Evolutionary conservation across 1,139 yeast genomes (phyloP).

Genomic region (Pichia sp.): DNA sequence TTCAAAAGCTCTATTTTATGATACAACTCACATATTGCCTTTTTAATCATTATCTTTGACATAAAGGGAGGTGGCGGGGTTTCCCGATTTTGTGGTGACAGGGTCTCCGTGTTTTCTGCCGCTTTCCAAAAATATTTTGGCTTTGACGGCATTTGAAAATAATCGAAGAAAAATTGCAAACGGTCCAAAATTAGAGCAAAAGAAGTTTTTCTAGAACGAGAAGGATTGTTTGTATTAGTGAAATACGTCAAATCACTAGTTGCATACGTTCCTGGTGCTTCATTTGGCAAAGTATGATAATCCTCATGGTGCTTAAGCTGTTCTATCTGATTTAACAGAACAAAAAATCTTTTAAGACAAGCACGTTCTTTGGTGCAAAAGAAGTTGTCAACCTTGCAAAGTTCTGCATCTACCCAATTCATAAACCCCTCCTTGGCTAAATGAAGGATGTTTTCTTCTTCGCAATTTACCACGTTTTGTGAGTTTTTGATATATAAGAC

Average conservation of each 20-base stretch:
- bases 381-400: conserved; percentile 50
- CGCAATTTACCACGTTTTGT: conserved; percentile 3
- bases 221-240: too few species aligned
- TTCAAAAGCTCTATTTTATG: conserved; percentile 69
- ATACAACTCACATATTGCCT: conserved; percentile 74
- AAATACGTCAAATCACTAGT: too few species aligned
- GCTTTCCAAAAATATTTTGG: conserved; percentile 8
- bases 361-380: conserved; percentile 53
- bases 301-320: conserved; percentile 37
- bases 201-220: too few species aligned
- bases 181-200: too few species aligned
- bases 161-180: conserved; percentile 6
- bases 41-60: conserved; percentile 69
- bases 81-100: not conserved
- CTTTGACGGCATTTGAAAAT: conserved; percentile 8
- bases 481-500: conserved; percentile 3
- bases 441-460: conserved; percentile 15
- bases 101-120: too few species aligned
- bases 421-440: conserved; percentile 38
- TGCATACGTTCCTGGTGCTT: too few species aligned
- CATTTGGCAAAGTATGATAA: not conserved
- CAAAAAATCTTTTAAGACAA: conserved; percentile 46
- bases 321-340: conserved; percentile 59
- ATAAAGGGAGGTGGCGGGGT: conserved; percentile 40
- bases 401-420: conserved; percentile 54